Evolutionary conservation across 331 rosid genomes (phyloP), one percentile per base, ranked within the genome.

Genomic region (Phaseolus coccineus): DNA sequence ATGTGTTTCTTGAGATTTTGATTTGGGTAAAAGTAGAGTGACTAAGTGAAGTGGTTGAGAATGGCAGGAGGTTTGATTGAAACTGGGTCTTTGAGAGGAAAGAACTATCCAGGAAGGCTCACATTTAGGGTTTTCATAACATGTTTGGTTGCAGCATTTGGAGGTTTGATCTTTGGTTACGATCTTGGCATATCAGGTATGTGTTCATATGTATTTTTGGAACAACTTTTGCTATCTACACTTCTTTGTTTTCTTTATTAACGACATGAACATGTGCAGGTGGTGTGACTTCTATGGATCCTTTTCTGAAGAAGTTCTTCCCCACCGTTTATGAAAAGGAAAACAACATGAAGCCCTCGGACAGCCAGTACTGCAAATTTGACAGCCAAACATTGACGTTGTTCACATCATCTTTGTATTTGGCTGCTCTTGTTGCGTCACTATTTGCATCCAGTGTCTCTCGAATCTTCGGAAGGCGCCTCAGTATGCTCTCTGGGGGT

Each of bases 161-260:
- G 90, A 3, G 94, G 92, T 22, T 6, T 90, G 0, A 88, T 88
- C 4, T 90, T 90, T 13, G 92, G 91, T 0, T 90, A 90, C 12
- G 92, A 90, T 72, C 79, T 88, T 6, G 89, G 92, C 1, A 69
- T 87, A 6, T 85, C 94, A 7, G 92, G 92, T 48, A 85, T 6
- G 5, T 40, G 13, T 28, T 28, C 31, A 28, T 2, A 28, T 28
- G 2, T 28, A 1, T 28, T 28, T 28, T 28, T 2, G 2, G 31
- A 2, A 1, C 1, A 28, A 1, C 2, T 28, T 28, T 28, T 28
- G 1, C 2, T 28, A 28, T 28, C 31, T 28, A 28, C 2, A 0
- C 10, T 8, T 10, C 1, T 8, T 37, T 37, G 8, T 37, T 37
- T 37, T 5, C 1, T 37, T 37, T 8, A 37, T 1, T 37, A 37